Base-by-base conservation (phyloP, 805 yeast genomes). In the Lachancea mirantina region DNA sequence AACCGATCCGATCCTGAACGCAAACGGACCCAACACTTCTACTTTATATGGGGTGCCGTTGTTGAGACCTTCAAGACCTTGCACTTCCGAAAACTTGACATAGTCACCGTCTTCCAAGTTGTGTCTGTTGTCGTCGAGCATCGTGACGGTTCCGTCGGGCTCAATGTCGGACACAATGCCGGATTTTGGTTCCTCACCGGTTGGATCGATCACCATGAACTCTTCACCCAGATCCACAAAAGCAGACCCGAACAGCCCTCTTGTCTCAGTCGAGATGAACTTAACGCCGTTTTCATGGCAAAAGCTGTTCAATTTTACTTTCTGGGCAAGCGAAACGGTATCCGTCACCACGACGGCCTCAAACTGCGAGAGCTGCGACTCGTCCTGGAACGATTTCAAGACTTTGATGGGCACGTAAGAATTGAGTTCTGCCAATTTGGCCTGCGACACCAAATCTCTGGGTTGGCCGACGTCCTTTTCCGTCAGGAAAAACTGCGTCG, bases 131-230 rank as follows among this genome's bases (percentile, higher is more conserved):
- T 85, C 96, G 54, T 83, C 95, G 47, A 89, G 70, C 68, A 83
- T 84, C 14, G 96, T 81, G n/a, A 92, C 96, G 8, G 87, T 80
- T 37, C 97, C 97, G 53, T 84, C 72, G 8, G 64, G 56, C 53
- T 88, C 96, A 40, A 92, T 81, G 53, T 84, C 95, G 1, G 95
- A 82, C 2, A 92, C 84, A 39, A 84, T 81, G 28, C 98, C 97
- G 4, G 77, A 55, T 30, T 66, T 64, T 11, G 95, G 94, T 60
- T 92, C 97, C 63, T 92, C 97, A 32, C 98, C 99, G 32, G 82
- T 84, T 23, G 76, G 69, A 56, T 92, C 98, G 33, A 80, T 64
- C 14, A 92, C 79, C 2, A 81, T 72, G 61, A 92, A 92, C 10
- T 70, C 65, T 0, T 71, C 70, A 36, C 98, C 98, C 42, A 92